A percentile compares a stretch with the other conserved stretches of the same genome.
These are phyloP conservation scores for Metroxylon sagu DNA, from an alignment of 176 grass and related monocot species.

Conservation along the genomic window DNA sequence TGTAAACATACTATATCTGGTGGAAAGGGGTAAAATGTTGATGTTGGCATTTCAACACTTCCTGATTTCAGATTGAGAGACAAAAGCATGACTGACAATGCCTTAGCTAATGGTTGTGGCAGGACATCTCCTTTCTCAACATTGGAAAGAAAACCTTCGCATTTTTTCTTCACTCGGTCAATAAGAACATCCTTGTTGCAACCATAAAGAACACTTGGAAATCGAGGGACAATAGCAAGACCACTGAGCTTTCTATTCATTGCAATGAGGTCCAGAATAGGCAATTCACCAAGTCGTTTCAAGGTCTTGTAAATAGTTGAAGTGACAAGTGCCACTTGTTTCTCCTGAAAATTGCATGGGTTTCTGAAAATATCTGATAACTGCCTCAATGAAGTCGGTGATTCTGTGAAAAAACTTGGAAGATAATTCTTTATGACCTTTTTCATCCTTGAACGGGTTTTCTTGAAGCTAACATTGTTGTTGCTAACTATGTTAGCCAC, in stretches of 20 bases:
- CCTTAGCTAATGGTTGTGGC: constrained; percentile 23
- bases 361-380: constrained; percentile 21
- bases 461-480: constrained; percentile 25
- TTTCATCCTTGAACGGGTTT: constrained; percentile 15
- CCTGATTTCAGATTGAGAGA: constrained; percentile 24
- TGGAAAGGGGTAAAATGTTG: constrained; percentile 27
- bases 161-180: constrained; percentile 14
- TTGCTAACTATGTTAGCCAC: constrained; percentile 22
- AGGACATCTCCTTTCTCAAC: constrained; percentile 20
- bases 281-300: constrained; percentile 26
- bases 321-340: constrained; percentile 2
- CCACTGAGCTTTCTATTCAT: constrained; percentile 26
- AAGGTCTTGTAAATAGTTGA: constrained; percentile 21
- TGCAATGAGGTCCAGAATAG: constrained; percentile 23
- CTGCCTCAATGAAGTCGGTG: constrained; percentile 1
- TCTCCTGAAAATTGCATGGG: constrained; percentile 11
- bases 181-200: constrained; percentile 9
- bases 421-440: constrained; percentile 24
- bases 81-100: constrained; percentile 28
- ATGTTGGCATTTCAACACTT: constrained; percentile 11
- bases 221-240: constrained; percentile 16
- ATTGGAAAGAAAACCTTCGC: neutral
- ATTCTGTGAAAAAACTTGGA: constrained; percentile 5
- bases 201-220: constrained; percentile 8
- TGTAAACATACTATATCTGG: constrained; percentile 18